These are phyloP conservation scores for Taiozyma sp. DNA, from an alignment of 1,139 yeast species.

Conservation along the genomic window DNA sequence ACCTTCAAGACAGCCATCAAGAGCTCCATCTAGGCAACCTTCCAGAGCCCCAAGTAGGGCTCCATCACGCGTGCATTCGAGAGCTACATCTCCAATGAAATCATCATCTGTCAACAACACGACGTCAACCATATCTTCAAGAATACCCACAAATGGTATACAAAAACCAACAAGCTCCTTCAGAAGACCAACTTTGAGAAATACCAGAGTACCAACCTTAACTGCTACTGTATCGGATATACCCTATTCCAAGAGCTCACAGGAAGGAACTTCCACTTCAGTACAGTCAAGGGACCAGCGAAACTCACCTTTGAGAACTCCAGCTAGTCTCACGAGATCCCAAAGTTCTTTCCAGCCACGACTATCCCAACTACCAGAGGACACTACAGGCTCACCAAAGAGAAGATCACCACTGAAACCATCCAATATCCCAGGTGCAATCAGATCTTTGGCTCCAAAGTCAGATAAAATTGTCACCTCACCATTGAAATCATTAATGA, in stretches of 20 bases:
- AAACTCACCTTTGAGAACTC: slow-evolving; percentile 4
- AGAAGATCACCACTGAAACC: slow-evolving; percentile 14
- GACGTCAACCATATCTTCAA: not conserved
- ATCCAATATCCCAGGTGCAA: slow-evolving; percentile 7
- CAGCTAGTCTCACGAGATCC: slow-evolving; percentile 11
- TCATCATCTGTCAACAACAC: not conserved
- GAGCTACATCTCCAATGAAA: slow-evolving; percentile 9
- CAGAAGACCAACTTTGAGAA: slow-evolving; percentile 10
- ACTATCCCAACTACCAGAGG: slow-evolving; percentile 14
- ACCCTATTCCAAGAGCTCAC: slow-evolving; percentile 14
- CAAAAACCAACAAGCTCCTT: slow-evolving; percentile 15
- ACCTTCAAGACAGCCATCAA: slow-evolving; percentile 4
- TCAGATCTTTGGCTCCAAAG: not conserved
- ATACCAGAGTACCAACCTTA: slow-evolving; percentile 8
- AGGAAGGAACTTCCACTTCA: slow-evolving; percentile 8
- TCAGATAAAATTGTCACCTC: slow-evolving; percentile 15
- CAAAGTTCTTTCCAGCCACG: slow-evolving; percentile 21
- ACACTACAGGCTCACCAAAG: slow-evolving; percentile 13
- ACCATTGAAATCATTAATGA: slow-evolving; percentile 21
- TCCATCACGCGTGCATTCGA: slow-evolving; percentile 5
- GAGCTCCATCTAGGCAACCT: slow-evolving; percentile 7
- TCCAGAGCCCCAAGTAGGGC: not conserved
- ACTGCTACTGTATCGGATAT: slow-evolving; percentile 10
- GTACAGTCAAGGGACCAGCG: slow-evolving; percentile 8
- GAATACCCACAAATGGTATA: slow-evolving; percentile 12